Evolutionary conservation across 1,284 basidiomycete genomes (phyloP).

Genomic region (Pulchroboletus neoregius): DNA sequence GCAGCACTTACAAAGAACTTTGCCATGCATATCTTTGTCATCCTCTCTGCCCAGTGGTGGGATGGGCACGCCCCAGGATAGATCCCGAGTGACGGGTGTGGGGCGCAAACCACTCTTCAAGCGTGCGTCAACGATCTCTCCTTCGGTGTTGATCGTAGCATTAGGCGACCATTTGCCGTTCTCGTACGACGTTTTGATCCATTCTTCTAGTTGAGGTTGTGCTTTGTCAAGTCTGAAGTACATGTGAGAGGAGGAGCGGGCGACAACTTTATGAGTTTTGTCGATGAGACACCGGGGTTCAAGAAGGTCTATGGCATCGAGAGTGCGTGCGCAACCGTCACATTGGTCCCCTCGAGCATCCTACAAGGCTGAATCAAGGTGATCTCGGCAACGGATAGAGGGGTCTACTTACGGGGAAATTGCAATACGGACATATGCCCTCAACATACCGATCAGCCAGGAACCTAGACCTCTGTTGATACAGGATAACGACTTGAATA

Average conservation of each 20-base stretch:
- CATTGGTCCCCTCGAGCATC: slow-evolving; percentile 99
- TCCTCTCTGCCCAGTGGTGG: slow-evolving; percentile 71
- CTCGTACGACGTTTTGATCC: slow-evolving; percentile 80
- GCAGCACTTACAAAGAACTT: slow-evolving; percentile 84
- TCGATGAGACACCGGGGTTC: slow-evolving; percentile 94
- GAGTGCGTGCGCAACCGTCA: slow-evolving; percentile 89
- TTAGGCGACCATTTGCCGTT: slow-evolving; percentile 92
- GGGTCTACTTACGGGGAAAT: slow-evolving; percentile 57
- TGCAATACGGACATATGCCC: slow-evolving; percentile 89
- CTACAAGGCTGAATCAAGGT: slow-evolving; percentile 36
- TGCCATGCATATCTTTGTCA: slow-evolving; percentile 82
- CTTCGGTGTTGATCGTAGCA: slow-evolving; percentile 82
- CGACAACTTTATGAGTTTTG: slow-evolving; percentile 73
- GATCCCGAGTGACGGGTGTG: slow-evolving; percentile 90
- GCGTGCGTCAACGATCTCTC: slow-evolving; percentile 88
- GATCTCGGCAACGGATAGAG: slow-evolving; percentile 10
- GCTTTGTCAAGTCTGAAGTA: slow-evolving; percentile 85
- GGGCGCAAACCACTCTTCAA: slow-evolving; percentile 85
- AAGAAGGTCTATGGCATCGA: slow-evolving; percentile 91
- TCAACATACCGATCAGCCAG: slow-evolving; percentile 95
- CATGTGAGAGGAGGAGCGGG: slow-evolving; percentile 87
- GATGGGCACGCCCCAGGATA: slow-evolving; percentile 96
- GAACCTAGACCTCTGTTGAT: slow-evolving; percentile 52
- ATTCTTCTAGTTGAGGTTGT: slow-evolving; percentile 83
- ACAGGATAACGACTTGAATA: neutral